Conservation (phyloP, 2,329 filamentous ascomycete genomes). For the Aspergillus flavus region DNA sequence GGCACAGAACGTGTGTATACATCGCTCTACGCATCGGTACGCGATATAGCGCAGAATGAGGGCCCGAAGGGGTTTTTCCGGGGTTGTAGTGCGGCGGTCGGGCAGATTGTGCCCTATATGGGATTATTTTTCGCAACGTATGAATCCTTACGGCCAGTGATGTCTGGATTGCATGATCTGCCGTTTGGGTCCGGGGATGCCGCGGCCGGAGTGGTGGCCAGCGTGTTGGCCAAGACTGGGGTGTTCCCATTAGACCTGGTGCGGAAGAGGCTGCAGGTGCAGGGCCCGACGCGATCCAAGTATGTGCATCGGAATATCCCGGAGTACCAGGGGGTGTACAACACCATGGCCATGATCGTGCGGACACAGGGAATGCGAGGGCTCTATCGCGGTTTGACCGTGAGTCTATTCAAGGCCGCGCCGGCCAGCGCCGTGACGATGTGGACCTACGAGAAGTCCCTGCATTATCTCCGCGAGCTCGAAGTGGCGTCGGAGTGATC, state of each 20-base stretch:
- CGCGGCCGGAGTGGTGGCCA: conserved; percentile 76
- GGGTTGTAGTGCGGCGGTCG: conserved; percentile 77
- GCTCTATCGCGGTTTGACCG: conserved; percentile 82
- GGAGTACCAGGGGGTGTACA: conserved; percentile 70
- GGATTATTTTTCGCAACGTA: conserved; percentile 92
- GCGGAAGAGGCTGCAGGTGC: conserved; percentile 89
- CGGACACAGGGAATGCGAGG: conserved; percentile 74
- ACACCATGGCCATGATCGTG: conserved; percentile 69
- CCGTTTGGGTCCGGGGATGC: conserved; percentile 82
- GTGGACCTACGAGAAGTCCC: conserved; percentile 85
- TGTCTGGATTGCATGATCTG: conserved; percentile 51
- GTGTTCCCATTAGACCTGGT: conserved; percentile 94
- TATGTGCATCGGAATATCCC: conserved; percentile 91
- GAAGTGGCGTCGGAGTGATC: conserved; percentile 25
- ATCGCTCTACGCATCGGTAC: conserved; percentile 68
- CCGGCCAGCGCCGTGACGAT: conserved; percentile 91
- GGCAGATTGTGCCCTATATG: conserved; percentile 94
- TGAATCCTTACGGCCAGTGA: conserved; percentile 68
- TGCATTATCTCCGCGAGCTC: conserved; percentile 60
- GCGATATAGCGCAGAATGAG: conserved; percentile 74
- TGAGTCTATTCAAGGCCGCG: conserved; percentile 89
- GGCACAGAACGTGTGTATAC: conserved; percentile 77
- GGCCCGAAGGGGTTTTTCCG: conserved; percentile 82
- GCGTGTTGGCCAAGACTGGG: conserved; percentile 79
- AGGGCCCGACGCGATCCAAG: conserved; percentile 76